Evolutionary conservation across 768 basidiomycete species (phyloP), one percentile per base, ranked within the genome.

Genomic region (Russula earlei): DNA sequence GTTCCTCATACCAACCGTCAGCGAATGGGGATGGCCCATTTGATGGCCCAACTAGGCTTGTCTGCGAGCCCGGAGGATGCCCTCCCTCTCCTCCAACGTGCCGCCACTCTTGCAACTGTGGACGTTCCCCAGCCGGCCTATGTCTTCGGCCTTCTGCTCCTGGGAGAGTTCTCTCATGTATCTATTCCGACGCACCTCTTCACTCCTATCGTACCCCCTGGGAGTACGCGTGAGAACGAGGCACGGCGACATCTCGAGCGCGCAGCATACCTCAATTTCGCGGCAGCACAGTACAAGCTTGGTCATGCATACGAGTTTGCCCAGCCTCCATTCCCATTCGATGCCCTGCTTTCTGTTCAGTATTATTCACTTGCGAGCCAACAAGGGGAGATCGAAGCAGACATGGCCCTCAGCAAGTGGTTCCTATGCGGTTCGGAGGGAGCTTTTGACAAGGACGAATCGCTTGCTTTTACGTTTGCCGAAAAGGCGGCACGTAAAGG

Each of bases 381-480:
- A 69, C 81, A 86, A 56, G 89, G 90, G 33, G 91, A 96, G 68
- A 76, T 79, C 22, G 93, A 97, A 67, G 95, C 95, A 0, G 92
- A 98, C 67, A 94, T 97, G 92, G 94, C 92, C 2, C 77, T 97
- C 51, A 85, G 82, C 69, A 97, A 96, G 70, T 98, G 95, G 94
- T 97, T 96, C 74, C 72, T 98, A 47, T 94, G 92, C 66, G 94
- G 94, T 4, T 83, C 84, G 5, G 76, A 78, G 34, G 79, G 79
- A 8, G 71, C 74, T 14, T 93, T 96, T 63, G 88, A 89, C 37
- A 91, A 92, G 69, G 90, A 94, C 67, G 92, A 96, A 67, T 71
- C 67, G 1, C 76, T 97, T 3, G 93, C 95, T 2, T 81, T 81
- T 61, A 87, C 84, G 0, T 98, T 95, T 70, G 95, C 95, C 0